phyloP scores from a whole-genome alignment of 768 basidiomycete species.

The Auricularia heimuer region DNA sequence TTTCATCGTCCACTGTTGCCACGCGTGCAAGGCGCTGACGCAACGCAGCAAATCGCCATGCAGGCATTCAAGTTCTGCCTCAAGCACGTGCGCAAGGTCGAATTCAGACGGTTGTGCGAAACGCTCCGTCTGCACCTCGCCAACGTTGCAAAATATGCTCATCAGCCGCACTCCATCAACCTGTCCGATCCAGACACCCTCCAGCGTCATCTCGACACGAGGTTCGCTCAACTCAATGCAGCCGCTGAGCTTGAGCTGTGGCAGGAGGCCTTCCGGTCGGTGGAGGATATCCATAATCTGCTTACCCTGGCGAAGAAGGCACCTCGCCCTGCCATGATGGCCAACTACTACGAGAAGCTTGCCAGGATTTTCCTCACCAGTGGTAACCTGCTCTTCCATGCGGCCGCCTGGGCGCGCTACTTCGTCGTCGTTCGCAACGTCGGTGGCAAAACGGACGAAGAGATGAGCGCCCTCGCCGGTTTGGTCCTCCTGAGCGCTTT shows the following conservation, averaged over 20 bases:
- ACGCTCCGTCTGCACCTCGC: slow-evolving; percentile 89
- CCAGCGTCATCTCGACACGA: slow-evolving; percentile 91
- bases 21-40: neutral
- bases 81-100: slow-evolving; percentile 86
- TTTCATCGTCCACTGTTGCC: neutral
- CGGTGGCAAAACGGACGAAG: slow-evolving; percentile 68
- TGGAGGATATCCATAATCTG: slow-evolving; percentile 95
- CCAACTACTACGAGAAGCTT: slow-evolving; percentile 96
- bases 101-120: slow-evolving; percentile 94
- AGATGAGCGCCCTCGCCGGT: slow-evolving; percentile 69
- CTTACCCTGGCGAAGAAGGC: slow-evolving; percentile 90
- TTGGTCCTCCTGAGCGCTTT: slow-evolving; percentile 89
- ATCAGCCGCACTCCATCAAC: slow-evolving; percentile 91
- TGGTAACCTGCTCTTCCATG: slow-evolving; percentile 90
- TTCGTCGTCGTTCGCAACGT: slow-evolving; percentile 61
- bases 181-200: slow-evolving; percentile 91
- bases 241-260: slow-evolving; percentile 97
- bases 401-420: slow-evolving; percentile 90
- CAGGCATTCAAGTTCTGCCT: slow-evolving; percentile 97
- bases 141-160: slow-evolving; percentile 90
- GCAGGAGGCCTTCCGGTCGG: slow-evolving; percentile 98
- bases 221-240: slow-evolving; percentile 92
- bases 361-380: slow-evolving; percentile 95
- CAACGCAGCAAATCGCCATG: slow-evolving; percentile 76
- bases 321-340: slow-evolving; percentile 93